Evolutionary conservation across 371 early-diverging fungal species (phyloP), one percentile per base, ranked within the genome.

Genomic region (Mitosporidium daphniae): DNA sequence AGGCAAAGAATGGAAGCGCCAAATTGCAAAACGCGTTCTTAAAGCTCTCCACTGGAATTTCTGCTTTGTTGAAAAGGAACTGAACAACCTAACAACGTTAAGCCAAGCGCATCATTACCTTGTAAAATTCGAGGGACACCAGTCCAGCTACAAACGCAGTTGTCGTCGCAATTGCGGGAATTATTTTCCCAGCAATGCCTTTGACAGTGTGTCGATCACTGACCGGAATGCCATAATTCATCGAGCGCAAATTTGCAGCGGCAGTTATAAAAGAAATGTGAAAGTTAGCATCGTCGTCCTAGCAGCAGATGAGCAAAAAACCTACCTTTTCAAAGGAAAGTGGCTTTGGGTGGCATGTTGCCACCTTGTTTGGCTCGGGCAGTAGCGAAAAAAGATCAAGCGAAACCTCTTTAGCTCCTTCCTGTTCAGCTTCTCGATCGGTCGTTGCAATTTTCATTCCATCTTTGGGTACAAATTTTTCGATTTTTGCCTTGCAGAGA

Each of bases 101-200:
- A 14, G 2, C 12, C 8, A 31, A 18, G 36, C 21, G 44, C 3
- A 44, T 38, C 10, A 37, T 35, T 16, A 73, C 43, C 63, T 89
- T 89, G 62, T 73, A 77, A 28, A 89, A 48, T 51, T 99, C 99
- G 28, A 97, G 51, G 44, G 84, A 78, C 8, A 86, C 77, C 19
- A 99, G 51, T 20, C 97, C 99, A 16, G 93, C 82, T 3, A 99
- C 80, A 36, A 97, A 51, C 5, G 95, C 71, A 0, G 99, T 99
- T 0, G 99, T 99, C 1, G 99, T 99, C 4, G 99, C 97, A 52
- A 99, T 99, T 21, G 99, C 99, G 13, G 99, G 99, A 35, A 99
- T 97, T 35, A 99, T 99, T 48, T 78, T 78, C 18, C 99, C 99
- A 2, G 99, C 95, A 50, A 99, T 91, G 39, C 78, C 74, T 57